Percentiles rank a stretch among this genome's conserved stretches.
Conservation (phyloP, 1,284 basidiomycete species). For the Naganishia liquefaciens region DNA sequence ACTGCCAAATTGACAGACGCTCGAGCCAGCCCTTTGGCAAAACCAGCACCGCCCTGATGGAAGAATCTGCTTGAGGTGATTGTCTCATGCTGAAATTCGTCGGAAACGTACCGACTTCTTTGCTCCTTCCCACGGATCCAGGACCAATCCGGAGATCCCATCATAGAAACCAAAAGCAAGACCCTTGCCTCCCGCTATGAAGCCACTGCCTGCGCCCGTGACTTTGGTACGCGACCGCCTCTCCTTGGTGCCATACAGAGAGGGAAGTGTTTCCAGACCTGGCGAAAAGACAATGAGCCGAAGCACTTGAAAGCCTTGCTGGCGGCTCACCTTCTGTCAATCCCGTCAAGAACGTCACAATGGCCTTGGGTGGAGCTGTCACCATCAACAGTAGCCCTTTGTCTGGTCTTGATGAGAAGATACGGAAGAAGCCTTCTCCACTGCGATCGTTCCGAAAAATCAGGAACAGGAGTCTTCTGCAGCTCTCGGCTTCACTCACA, state of each 20-base stretch:
- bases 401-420: conserved; percentile 3
- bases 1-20: conserved; percentile 9
- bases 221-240: conserved; percentile 22
- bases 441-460: neutral
- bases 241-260: conserved; percentile 10
- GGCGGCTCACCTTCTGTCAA: conserved; percentile 15
- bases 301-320: neutral
- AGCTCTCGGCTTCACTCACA: conserved; percentile 40
- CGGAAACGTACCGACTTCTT: conserved; percentile 55
- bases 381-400: conserved; percentile 9
- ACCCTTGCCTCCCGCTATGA: conserved; percentile 56
- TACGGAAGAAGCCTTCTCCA: neutral
- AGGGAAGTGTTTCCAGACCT: conserved; percentile 26
- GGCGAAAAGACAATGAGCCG: neutral
- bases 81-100: neutral
- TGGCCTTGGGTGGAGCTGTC: conserved; percentile 20
- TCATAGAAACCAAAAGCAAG: conserved; percentile 57
- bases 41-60: neutral
- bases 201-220: conserved; percentile 47
- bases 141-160: conserved; percentile 60
- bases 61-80: no score
- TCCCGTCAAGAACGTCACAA: conserved; percentile 7
- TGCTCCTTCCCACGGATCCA: conserved; percentile 58
- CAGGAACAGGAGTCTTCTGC: neutral
- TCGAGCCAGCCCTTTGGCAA: conserved; percentile 1